phyloP scores from a whole-genome alignment of 1,284 basidiomycete genomes.

The Fomitiporia mediterranea region DNA sequence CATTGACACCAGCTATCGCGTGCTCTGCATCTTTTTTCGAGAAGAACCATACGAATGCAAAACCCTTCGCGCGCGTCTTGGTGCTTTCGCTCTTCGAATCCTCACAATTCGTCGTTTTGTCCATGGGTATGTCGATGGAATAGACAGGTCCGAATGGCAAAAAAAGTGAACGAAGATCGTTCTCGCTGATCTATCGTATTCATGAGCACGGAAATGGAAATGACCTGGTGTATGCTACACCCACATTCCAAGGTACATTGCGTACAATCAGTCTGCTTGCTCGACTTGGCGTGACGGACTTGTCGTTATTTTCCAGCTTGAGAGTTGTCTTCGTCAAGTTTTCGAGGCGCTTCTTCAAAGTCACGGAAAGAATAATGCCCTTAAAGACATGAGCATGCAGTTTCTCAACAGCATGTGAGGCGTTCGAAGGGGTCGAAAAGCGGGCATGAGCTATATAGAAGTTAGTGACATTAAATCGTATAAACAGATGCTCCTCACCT shows the following conservation, averaged over 20 bases:
- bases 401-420: constrained; percentile 72
- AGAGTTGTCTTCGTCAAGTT: constrained; percentile 49
- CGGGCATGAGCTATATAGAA: constrained; percentile 62
- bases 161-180: constrained; percentile 86
- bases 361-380: constrained; percentile 81
- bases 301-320: constrained; percentile 30
- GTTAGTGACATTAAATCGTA: constrained; percentile 23
- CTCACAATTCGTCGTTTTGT: constrained; percentile 25
- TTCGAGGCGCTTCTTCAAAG: constrained; percentile 86
- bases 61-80: constrained; percentile 65
- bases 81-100: constrained; percentile 25
- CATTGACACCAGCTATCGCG: constrained; percentile 84
- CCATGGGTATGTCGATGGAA: constrained; percentile 75
- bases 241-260: constrained; percentile 74
- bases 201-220: not conserved
- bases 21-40: constrained; percentile 81
- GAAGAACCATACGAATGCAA: constrained; percentile 95
- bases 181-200: constrained; percentile 60
- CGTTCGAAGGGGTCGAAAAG: constrained; percentile 69
- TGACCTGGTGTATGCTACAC: constrained; percentile 12
- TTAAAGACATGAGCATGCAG: constrained; percentile 95
- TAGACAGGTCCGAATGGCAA: constrained; percentile 86
- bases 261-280: constrained; percentile 87
- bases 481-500: constrained; percentile 2
- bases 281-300: constrained; percentile 47